phyloP scores from a whole-genome alignment of 1,284 basidiomycete species.

The Melampsora medusae region DNA sequence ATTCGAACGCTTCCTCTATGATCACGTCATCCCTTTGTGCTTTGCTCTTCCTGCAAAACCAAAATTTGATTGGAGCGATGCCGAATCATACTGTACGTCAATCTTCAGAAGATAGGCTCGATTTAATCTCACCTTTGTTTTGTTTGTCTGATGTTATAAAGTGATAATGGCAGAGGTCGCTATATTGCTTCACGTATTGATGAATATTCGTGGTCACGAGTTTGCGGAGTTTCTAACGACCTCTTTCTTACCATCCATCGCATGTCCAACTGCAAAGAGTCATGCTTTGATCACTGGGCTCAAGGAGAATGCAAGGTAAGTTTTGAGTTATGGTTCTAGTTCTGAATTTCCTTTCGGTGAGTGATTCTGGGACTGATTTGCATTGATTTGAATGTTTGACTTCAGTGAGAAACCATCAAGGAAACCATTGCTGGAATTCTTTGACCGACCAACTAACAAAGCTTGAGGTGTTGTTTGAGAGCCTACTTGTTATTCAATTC shows the following conservation, averaged over 20 bases:
- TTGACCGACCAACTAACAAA: slow-evolving; percentile 24
- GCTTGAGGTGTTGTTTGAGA: background rate
- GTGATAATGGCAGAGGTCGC: slow-evolving; percentile 85
- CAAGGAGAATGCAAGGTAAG: no score
- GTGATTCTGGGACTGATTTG: no score
- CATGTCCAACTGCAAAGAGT: no score
- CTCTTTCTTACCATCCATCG: no score
- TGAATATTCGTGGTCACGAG: slow-evolving; percentile 62
- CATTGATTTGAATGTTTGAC: no score
- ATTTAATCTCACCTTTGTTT: background rate
- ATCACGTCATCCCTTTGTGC: slow-evolving; percentile 74
- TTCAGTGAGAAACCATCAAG: no score
- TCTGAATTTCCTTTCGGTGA: no score
- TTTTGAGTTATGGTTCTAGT: background rate
- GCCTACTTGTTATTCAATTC: background rate
- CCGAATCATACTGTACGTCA: no score
- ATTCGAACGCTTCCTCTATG: slow-evolving; percentile 90
- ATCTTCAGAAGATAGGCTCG: no score
- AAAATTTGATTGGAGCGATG: slow-evolving; percentile 60
- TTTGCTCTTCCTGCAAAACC: slow-evolving; percentile 78
- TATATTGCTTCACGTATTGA: slow-evolving; percentile 74
- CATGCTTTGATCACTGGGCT: no score
- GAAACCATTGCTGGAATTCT: slow-evolving; percentile 38
- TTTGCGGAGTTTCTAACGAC: no score
- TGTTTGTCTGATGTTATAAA: background rate